Base-by-base conservation (phyloP, 495 filamentous ascomycete genomes). In the Bacidia rubella region DNA sequence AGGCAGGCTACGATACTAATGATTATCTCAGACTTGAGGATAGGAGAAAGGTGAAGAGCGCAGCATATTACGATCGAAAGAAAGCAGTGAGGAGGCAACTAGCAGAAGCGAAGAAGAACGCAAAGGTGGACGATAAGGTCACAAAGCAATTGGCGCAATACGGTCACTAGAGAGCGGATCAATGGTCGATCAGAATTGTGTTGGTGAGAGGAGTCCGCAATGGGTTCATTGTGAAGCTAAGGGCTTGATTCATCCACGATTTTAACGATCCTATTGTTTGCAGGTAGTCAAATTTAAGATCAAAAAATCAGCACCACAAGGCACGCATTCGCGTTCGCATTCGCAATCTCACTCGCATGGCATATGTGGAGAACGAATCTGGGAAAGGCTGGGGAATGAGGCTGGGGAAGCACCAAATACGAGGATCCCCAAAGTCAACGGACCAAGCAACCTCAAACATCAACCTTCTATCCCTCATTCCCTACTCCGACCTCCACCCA, bases 61-160 rank as follows among this genome's bases (percentile, higher is more conserved):
- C 85, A 64, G 92, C 92, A 68, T 98, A 96, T 84, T 98, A 98
- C 80, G 87, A 88, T 76, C 87, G 88, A 79, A 98, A 96, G 92
- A 94, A 94, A 89, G 78, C 82, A 52, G 83, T 84, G 62, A 80
- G 82, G 69, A 88, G 82, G 78, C 86, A 87, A 75, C 75, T 95
- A 53, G 75, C 80, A 60, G 85, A 95, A 68, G 90, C 92, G 63
- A 79, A 92, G 78, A 87, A 90, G 83, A 83, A 73, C 68, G 88
- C 88, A 55, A 87, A 78, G 67, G 85, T 94, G 71, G 82, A 90
- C 76, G 79, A 74, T 49, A 76, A 80, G 70, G 76, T 73, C 62
- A 81, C 81, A 74, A 70, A 68, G 70, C 78, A 86, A 70, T 72
- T 87, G 65, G 82, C 79, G 66, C 60, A 76, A 64, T 80, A 74